These are phyloP conservation scores for Dorcoceras hygrometricum DNA, from an alignment of 257 asterid species.

Conservation along the genomic window DNA sequence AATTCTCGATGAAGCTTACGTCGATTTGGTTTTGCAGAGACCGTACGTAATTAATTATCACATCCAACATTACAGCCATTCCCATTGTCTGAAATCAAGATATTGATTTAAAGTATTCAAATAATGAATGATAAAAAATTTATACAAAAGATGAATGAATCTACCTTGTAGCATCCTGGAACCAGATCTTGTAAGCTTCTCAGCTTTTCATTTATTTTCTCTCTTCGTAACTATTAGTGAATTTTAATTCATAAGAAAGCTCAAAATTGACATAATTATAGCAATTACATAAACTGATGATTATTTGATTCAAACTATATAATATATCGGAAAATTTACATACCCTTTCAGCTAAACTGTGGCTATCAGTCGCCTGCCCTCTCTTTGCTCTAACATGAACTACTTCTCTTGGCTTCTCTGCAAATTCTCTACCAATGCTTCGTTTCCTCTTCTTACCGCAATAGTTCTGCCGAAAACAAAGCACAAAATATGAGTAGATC, in stretches of 20 bases:
- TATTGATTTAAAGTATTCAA: background rate
- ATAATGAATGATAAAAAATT: background rate
- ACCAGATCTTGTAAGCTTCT: slow-evolving; percentile 89
- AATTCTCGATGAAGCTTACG: slow-evolving; percentile 38
- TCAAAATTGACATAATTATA: no score
- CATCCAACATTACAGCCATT: slow-evolving; percentile 98
- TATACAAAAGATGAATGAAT: background rate
- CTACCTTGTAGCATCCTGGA: slow-evolving; percentile 95
- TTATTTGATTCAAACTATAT: background rate
- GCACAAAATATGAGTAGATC: background rate
- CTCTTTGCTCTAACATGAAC: slow-evolving; percentile 98
- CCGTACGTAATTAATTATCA: slow-evolving; percentile 74
- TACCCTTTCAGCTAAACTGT: slow-evolving; percentile 98
- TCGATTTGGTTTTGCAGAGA: slow-evolving; percentile 95
- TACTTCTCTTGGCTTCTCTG: slow-evolving; percentile 69
- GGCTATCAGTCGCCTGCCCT: slow-evolving; percentile 98
- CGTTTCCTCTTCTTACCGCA: slow-evolving; percentile 71
- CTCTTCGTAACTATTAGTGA: slow-evolving; percentile 86
- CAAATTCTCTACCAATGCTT: slow-evolving; percentile 35
- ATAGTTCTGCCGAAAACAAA: slow-evolving; percentile 31
- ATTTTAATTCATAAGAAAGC: no score
- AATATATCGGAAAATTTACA: background rate
- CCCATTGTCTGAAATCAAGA: slow-evolving; percentile 80
- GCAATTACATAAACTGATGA: no score
- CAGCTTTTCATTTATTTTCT: slow-evolving; percentile 85